Evolutionary conservation across 257 asterid species (phyloP), one percentile per base, ranked within the genome.

Genomic region (Solanum paucissectum): DNA sequence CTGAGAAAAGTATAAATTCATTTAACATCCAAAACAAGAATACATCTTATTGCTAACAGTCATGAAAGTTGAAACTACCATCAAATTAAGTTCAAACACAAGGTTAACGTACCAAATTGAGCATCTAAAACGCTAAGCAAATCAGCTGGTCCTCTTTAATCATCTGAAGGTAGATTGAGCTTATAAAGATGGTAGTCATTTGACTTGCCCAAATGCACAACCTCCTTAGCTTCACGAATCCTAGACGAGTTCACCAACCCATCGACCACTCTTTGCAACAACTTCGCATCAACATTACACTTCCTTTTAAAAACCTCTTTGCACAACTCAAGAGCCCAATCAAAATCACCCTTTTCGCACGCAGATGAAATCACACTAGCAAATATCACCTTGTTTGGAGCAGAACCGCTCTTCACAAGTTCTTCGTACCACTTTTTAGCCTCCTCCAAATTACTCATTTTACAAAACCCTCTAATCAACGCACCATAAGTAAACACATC

Each of bases 221-320:
- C 83, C 90, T 88, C 85, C 88, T 90, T 87, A 29, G 93, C 94
- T 37, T 92, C 92, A 32, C 62, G 75, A 16, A 89, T 84, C 87
- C 88, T 89, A 8, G 92, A 87, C 9, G 62, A 89, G 69, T 84
- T 83, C 44, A 89, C 90, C 90, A 92, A 66, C 27, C 87, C 90
- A 87, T 92, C 92, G 23, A 92, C 94, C 37, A 88, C 94, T 37
- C 87, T 83, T 79, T 92, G 94, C 89, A 92, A 86, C 83, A 90
- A 34, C 58, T 49, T 55, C n/a, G 38, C 87, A 37, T 89, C 90
- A 86, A 89, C 92, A 73, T 83, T 49, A 75, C 88, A 86, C 66
- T 91, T 92, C 29, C 49, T 76, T 52, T 90, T 72, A 14, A 92
- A 91, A 82, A 92, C 58, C 46, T 87, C 92, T 74, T 87, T 79